Evolutionary conservation across 2,329 filamentous ascomycete genomes (phyloP).

Genomic region (Fusarium fujikuroi): DNA sequence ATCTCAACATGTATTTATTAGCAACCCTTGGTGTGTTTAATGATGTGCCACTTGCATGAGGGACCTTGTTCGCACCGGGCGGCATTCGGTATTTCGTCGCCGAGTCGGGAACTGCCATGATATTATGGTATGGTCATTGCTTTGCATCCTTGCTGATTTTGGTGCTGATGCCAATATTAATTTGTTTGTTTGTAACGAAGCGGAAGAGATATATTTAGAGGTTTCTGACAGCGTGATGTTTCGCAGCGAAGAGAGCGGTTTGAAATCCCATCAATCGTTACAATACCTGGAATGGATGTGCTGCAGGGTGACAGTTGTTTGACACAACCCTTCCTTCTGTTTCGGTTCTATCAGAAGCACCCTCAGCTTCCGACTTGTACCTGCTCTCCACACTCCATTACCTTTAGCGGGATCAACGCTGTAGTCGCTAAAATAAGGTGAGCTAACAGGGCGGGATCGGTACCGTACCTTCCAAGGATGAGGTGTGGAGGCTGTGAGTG

Average conservation of each 20-base stretch:
- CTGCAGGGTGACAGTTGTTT: constrained; percentile 2
- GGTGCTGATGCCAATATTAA: not conserved
- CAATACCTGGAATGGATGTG: not conserved
- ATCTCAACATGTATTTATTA: constrained; percentile 30
- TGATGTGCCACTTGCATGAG: constrained; percentile 29
- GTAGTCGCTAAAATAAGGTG: constrained; percentile 29
- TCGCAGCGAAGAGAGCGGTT: not conserved
- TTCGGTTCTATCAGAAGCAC: constrained; percentile 6
- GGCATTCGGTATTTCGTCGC: constrained; percentile 37
- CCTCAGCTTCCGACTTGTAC: constrained; percentile 12
- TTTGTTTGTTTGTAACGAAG: not conserved
- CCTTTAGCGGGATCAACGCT: constrained; percentile 18
- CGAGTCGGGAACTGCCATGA: constrained; percentile 22
- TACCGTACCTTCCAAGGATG: constrained; percentile 7
- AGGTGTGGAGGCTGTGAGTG: constrained; percentile 11
- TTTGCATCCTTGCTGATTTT: constrained; percentile 12
- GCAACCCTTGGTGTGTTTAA: constrained; percentile 19
- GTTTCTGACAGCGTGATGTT: constrained; percentile 2
- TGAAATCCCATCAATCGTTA: not conserved
- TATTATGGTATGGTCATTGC: not conserved
- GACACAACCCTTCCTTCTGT: constrained; percentile 20
- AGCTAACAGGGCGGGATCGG: constrained; percentile 19
- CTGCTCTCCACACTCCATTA: constrained; percentile 14
- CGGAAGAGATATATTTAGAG: not conserved
- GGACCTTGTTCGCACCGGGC: constrained; percentile 9